Evolutionary conservation across 73 alveolate species (phyloP).

Genomic region (Stentor roeselii): DNA sequence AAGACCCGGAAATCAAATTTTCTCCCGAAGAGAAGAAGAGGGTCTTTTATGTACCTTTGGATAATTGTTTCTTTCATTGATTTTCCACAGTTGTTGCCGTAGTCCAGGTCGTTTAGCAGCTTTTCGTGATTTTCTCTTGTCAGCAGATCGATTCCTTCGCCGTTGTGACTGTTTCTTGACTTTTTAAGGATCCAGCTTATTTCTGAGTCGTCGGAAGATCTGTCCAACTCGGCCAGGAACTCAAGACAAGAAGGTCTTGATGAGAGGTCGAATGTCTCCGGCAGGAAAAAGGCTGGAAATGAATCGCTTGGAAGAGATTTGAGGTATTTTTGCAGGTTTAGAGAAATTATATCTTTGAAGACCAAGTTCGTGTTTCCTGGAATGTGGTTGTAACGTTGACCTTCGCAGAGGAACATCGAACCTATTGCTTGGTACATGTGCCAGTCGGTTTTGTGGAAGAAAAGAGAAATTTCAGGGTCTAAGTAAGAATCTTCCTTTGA

Average conservation of each 20-base stretch:
- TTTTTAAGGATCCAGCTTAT: slow-evolving; percentile 27
- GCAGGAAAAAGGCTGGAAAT: slow-evolving; percentile 2
- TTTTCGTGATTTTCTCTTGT: slow-evolving; percentile 19
- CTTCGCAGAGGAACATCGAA: slow-evolving; percentile 17
- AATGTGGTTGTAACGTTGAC: slow-evolving; percentile 30
- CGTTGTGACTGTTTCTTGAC: slow-evolving; percentile 30
- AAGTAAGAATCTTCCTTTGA: background rate
- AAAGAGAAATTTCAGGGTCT: background rate
- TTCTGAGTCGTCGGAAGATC: background rate
- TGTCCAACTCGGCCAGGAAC: background rate
- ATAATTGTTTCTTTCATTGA: no score
- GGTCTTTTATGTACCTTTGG: slow-evolving; percentile 26
- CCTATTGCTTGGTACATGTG: slow-evolving; percentile 29
- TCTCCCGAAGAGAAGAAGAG: slow-evolving; percentile 30
- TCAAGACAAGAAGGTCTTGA: slow-evolving; percentile 26
- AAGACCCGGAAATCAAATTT: slow-evolving; percentile 34
- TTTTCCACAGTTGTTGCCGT: background rate
- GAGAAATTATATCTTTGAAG: slow-evolving; percentile 22
- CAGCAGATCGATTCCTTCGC: slow-evolving; percentile 36
- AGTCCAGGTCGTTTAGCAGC: background rate
- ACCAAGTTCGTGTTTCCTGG: slow-evolving; percentile 33
- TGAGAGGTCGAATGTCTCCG: slow-evolving; percentile 24
- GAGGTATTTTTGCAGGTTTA: background rate
- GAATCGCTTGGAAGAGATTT: background rate
- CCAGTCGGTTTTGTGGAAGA: slow-evolving; percentile 24